Percentiles rank a stretch among this genome's conserved stretches.
Evolutionary conservation across 768 basidiomycete species (phyloP).

Genomic region (Lentinula detonsa): DNA sequence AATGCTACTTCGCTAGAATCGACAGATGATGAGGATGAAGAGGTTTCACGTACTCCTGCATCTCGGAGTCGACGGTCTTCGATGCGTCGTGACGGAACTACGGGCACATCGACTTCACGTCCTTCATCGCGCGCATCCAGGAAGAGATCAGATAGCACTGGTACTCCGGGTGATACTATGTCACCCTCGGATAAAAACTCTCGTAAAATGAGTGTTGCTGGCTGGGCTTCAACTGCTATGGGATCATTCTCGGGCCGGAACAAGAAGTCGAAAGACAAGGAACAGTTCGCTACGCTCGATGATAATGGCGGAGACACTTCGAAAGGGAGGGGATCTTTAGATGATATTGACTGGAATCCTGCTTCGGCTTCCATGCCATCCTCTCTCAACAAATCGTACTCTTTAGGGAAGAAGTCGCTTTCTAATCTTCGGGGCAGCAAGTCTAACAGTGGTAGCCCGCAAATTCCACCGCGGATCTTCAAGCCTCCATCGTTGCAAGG

Average conservation of each 20-base stretch:
- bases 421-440: conserved; percentile 15
- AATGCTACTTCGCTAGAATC: conserved; percentile 11
- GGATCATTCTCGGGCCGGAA: conserved; percentile 52
- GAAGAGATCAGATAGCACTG: conserved; percentile 56
- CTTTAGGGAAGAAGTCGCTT: conserved; percentile 21
- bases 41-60: conserved; percentile 7
- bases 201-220: conserved; percentile 43
- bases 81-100: conserved; percentile 32
- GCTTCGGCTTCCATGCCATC: conserved; percentile 18
- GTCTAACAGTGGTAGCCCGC: conserved; percentile 28
- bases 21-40: conserved; percentile 28
- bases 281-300: conserved; percentile 48
- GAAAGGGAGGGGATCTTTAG: conserved; percentile 20
- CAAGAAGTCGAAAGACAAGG: conserved; percentile 53
- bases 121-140: conserved; percentile 56
- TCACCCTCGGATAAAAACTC: conserved; percentile 22
- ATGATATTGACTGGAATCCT: conserved; percentile 16
- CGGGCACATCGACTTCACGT: conserved; percentile 37
- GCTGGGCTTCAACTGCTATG: conserved; percentile 67
- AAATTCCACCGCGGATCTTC: conserved; percentile 32
- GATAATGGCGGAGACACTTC: conserved; percentile 35
- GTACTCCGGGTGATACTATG: conserved; percentile 24
- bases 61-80: conserved; percentile 21
- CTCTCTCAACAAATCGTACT: conserved; percentile 20
- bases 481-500: conserved; percentile 46